These are phyloP conservation scores for Barnettozyma hawaiiensis DNA, from an alignment of 1,139 yeast species.

Conservation along the genomic window DNA sequence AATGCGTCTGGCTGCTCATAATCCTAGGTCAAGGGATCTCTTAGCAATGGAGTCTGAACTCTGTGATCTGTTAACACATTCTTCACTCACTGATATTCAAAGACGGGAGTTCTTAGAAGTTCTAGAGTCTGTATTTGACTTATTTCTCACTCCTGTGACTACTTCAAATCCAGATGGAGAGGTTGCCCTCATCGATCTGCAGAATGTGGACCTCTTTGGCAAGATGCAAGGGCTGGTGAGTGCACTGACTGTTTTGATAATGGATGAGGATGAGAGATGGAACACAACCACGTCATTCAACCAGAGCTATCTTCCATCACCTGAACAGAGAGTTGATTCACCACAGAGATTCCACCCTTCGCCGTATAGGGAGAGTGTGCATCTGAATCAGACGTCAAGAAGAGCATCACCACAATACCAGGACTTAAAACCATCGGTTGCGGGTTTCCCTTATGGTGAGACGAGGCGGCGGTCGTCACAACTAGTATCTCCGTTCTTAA, in stretches of 20 bases:
- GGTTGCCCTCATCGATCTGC: slow-evolving; percentile 25
- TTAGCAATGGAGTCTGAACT: slow-evolving; percentile 26
- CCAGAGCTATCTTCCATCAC: slow-evolving; percentile 1
- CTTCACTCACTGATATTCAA: slow-evolving; percentile 16
- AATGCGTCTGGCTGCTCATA: slow-evolving; percentile 1
- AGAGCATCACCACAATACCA: neutral
- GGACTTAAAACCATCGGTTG: neutral
- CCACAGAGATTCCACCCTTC: neutral
- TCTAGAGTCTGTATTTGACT: slow-evolving; percentile 23
- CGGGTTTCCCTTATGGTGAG: neutral
- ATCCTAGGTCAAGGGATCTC: slow-evolving; percentile 24
- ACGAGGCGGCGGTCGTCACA: neutral
- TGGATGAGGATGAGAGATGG: slow-evolving; percentile 21
- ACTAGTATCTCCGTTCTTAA: neutral
- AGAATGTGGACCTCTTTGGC: slow-evolving; percentile 23
- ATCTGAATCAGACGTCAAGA: neutral
- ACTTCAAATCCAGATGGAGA: neutral
- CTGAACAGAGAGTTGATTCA: neutral
- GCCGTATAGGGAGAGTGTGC: neutral
- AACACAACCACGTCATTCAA: neutral
- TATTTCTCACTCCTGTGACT: slow-evolving; percentile 26
- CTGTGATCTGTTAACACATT: slow-evolving; percentile 19
- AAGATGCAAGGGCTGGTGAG: slow-evolving; percentile 28
- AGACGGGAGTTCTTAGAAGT: slow-evolving; percentile 18
- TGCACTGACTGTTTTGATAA: slow-evolving; percentile 27